Percentiles rank a stretch among this genome's conserved stretches.
Evolutionary conservation across 441 rosid genomes (phyloP).

Genomic region (Bruguiera hainesii): DNA sequence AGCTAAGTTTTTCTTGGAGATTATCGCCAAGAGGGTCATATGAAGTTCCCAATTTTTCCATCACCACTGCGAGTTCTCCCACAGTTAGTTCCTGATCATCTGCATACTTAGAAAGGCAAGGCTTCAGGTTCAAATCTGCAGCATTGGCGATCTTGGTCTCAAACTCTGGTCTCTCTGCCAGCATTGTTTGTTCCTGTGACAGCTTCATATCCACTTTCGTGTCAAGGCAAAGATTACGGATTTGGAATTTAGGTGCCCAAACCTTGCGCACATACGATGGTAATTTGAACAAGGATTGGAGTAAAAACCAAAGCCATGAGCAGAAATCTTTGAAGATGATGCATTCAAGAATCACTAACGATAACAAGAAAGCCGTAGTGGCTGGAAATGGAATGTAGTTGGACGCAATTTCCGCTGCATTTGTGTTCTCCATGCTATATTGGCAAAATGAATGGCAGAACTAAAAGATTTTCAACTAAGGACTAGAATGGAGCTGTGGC

Average conservation of each 20-base stretch:
- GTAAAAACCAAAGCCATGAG: constrained; percentile 18
- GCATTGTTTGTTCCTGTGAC: neutral
- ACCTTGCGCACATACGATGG: neutral
- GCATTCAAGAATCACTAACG: constrained; percentile 20
- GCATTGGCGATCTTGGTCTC: constrained; percentile 2
- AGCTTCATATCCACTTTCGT: neutral
- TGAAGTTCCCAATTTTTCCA: constrained; percentile 20
- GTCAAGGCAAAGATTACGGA: neutral
- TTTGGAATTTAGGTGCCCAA: neutral
- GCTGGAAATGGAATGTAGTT: neutral
- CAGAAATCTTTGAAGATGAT: constrained; percentile 31
- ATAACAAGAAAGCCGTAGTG: neutral
- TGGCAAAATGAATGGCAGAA: no score
- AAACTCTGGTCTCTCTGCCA: no score
- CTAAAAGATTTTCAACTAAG: no score
- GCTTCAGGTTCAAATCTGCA: neutral
- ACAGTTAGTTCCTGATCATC: constrained; percentile 16
- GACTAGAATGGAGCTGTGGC: no score
- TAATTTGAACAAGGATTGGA: constrained; percentile 11
- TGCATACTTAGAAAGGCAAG: neutral
- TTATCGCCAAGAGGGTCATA: neutral
- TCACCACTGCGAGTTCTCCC: constrained; percentile 37
- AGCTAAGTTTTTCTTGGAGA: constrained; percentile 12
- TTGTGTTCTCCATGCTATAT: neutral
- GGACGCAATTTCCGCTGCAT: neutral